These are phyloP conservation scores for Solanum sejunctum DNA, from an alignment of 257 asterid genomes.

Conservation along the genomic window DNA sequence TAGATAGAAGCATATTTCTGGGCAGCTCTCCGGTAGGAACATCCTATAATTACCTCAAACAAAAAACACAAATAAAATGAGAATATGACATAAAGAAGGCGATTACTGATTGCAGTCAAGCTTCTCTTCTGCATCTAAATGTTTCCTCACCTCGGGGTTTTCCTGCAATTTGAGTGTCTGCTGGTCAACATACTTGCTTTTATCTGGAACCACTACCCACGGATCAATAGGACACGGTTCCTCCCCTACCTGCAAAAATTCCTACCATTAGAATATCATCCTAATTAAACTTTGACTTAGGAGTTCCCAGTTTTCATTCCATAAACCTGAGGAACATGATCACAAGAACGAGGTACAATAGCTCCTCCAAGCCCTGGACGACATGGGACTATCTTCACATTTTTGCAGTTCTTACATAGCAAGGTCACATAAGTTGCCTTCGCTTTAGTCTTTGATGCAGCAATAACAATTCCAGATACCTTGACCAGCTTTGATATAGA, in stretches of 20 bases:
- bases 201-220: conserved; percentile 87
- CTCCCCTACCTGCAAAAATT: conserved; percentile 51
- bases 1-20: conserved; percentile 84
- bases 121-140: not conserved
- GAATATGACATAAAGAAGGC: not conserved
- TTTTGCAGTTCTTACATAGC: conserved; percentile 83
- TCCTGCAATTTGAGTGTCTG: conserved; percentile 91
- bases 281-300: not conserved
- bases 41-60: conserved; percentile 39
- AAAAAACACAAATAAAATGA: conserved; percentile 1
- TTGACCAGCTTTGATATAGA: conserved; percentile 81
- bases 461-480: conserved; percentile 88
- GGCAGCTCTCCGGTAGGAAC: conserved; percentile 99
- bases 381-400: conserved; percentile 81
- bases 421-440: conserved; percentile 91
- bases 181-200: conserved; percentile 90
- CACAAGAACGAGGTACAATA: conserved; percentile 88
- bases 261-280: not conserved
- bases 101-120: not conserved
- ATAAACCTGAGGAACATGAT: conserved; percentile 74
- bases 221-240: conserved; percentile 90
- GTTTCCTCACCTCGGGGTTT: conserved; percentile 70
- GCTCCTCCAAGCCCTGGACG: conserved; percentile 99
- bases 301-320: not conserved
- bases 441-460: conserved; percentile 97